A percentile compares a stretch with the other conserved stretches of the same genome.
Evolutionary conservation across 345 rosid genomes (phyloP).

Genomic region (Eucalyptus marginata): DNA sequence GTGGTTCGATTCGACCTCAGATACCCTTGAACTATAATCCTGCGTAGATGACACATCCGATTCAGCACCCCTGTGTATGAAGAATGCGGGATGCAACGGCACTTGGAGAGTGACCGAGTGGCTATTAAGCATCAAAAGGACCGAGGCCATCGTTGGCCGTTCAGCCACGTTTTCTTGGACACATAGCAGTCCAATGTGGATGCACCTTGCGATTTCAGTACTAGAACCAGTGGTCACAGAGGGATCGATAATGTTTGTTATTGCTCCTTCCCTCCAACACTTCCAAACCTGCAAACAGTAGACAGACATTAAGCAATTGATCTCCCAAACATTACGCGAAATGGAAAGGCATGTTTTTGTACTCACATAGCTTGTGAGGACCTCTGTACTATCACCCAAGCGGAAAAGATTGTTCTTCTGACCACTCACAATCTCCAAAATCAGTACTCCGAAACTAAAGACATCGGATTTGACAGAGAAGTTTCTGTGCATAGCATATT

Average conservation of each 20-base stretch:
- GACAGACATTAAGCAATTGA: accelerated
- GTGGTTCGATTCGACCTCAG: too few species aligned
- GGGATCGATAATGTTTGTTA: too few species aligned
- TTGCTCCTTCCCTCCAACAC: too few species aligned
- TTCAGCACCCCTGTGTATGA: too few species aligned
- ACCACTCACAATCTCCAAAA: constrained; percentile 41
- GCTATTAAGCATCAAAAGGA: accelerated
- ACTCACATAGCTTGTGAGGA: constrained; percentile 24
- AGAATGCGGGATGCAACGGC: not conserved
- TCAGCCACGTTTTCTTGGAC: too few species aligned
- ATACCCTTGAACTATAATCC: too few species aligned
- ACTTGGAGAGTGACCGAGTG: not conserved
- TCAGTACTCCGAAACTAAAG: constrained; percentile 34
- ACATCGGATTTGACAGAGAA: constrained; percentile 47
- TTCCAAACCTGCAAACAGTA: too few species aligned
- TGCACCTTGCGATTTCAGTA: too few species aligned
- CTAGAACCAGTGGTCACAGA: accelerated
- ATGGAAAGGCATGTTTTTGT: accelerated
- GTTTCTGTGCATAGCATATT: constrained; percentile 34
- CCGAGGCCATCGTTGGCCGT: too few species aligned
- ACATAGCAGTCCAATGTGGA: too few species aligned
- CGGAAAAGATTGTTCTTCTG: constrained; percentile 3
- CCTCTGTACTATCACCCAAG: not conserved
- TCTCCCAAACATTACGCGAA: too few species aligned
- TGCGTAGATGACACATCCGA: too few species aligned